phyloP scores from a whole-genome alignment of 2,329 filamentous ascomycete species.

The Furcasterigmium sp. region DNA sequence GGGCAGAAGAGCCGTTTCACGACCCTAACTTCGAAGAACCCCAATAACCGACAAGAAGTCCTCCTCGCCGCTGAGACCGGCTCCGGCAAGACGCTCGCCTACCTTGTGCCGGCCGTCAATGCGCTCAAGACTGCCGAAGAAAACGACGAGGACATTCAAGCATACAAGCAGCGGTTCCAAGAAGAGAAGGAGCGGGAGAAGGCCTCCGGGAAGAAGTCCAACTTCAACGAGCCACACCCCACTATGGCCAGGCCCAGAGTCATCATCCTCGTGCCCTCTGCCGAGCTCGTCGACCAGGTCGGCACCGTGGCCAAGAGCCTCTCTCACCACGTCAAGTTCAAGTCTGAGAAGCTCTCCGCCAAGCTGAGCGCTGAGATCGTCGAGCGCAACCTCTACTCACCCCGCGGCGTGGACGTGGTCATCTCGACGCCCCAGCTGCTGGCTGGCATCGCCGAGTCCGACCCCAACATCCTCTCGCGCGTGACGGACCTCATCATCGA shows the following conservation, averaged over 20 bases:
- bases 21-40: background rate
- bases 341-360: slow-evolving; percentile 76
- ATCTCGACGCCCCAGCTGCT: slow-evolving; percentile 87
- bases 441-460: slow-evolving; percentile 78
- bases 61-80: slow-evolving; percentile 93
- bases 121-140: slow-evolving; percentile 74
- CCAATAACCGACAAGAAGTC: slow-evolving; percentile 48
- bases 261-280: slow-evolving; percentile 84
- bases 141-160: slow-evolving; percentile 51
- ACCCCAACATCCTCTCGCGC: slow-evolving; percentile 88
- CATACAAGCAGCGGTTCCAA: slow-evolving; percentile 50
- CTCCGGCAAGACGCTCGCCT: slow-evolving; percentile 93
- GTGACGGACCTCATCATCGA: slow-evolving; percentile 87
- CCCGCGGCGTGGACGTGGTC: slow-evolving; percentile 76
- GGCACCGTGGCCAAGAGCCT: slow-evolving; percentile 74
- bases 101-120: slow-evolving; percentile 79
- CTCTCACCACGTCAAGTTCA: slow-evolving; percentile 82
- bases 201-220: slow-evolving; percentile 46
- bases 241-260: slow-evolving; percentile 75
- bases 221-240: slow-evolving; percentile 62
- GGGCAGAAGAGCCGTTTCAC: slow-evolving; percentile 41
- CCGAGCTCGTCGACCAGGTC: slow-evolving; percentile 88
- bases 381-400: slow-evolving; percentile 75
- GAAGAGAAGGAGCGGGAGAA: slow-evolving; percentile 53
- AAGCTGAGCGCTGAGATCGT: slow-evolving; percentile 73